These are phyloP conservation scores for Inonotus obliquus DNA, from an alignment of 1,284 basidiomycete species.

Conservation along the genomic window DNA sequence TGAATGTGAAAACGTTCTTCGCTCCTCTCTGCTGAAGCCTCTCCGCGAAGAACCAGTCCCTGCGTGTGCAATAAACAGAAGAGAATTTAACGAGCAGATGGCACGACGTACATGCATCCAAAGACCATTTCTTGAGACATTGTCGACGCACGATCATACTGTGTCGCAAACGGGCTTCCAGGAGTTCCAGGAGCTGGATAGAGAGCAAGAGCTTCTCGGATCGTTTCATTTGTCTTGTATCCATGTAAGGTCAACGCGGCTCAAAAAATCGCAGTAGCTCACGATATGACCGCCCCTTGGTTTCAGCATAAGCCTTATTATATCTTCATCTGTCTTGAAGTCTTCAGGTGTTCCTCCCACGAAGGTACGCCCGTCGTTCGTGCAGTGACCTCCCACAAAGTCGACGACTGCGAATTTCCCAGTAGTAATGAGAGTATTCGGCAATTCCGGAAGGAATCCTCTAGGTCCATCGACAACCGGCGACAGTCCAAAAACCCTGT, in stretches of 20 bases:
- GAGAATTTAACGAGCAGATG: not conserved
- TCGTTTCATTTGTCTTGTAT: constrained; percentile 34
- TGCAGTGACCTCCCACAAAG: constrained; percentile 41
- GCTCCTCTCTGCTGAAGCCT: constrained; percentile 28
- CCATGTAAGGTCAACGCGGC: not conserved
- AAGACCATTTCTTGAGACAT: constrained; percentile 42
- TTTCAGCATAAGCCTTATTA: constrained; percentile 33
- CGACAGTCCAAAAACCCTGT: constrained; percentile 31
- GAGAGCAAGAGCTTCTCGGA: constrained; percentile 32
- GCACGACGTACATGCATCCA: constrained; percentile 39
- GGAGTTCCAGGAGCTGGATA: constrained; percentile 34
- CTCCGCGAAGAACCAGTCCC: constrained; percentile 39
- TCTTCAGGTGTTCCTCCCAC: constrained; percentile 35
- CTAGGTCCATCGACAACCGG: constrained; percentile 36
- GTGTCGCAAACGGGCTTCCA: constrained; percentile 35
- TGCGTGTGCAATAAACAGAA: not conserved
- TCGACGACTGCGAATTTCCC: constrained; percentile 38
- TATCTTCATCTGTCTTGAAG: constrained; percentile 37
- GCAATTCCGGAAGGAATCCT: constrained; percentile 38
- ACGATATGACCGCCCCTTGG: constrained; percentile 36
- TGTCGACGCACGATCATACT: constrained; percentile 38
- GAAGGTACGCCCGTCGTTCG: constrained; percentile 39
- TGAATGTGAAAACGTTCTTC: constrained; percentile 32
- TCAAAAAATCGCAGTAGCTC: constrained; percentile 15
- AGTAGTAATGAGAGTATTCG: constrained; percentile 35